Conservation (phyloP, 2,329 filamentous ascomycete species). For the Ophiosphaerella herpotricha region DNA sequence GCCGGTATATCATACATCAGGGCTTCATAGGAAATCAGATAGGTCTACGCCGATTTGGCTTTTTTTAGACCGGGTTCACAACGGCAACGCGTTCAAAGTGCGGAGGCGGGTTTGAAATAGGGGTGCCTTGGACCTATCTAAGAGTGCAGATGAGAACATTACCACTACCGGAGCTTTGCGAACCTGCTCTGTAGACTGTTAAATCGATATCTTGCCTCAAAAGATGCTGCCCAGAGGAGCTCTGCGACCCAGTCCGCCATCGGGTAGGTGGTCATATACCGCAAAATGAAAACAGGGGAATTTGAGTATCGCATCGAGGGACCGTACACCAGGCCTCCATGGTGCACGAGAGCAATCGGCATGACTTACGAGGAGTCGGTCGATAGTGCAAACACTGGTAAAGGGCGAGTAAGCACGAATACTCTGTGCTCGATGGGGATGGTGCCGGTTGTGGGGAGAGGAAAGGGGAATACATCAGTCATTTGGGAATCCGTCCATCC, state of each 20-base stretch:
- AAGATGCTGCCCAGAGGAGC: constrained; percentile 24
- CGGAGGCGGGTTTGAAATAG: constrained; percentile 24
- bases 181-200: constrained; percentile 20
- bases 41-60: no score
- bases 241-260: constrained; percentile 29
- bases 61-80: no score
- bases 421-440: constrained; percentile 29
- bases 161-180: constrained; percentile 22
- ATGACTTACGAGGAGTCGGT: constrained; percentile 32
- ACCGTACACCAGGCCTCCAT: constrained; percentile 31
- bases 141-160: constrained; percentile 33
- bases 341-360: constrained; percentile 24
- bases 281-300: constrained; percentile 41
- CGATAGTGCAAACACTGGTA: constrained; percentile 19
- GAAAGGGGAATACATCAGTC: constrained; percentile 48
- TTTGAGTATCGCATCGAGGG: constrained; percentile 41
- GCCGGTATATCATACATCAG: neutral
- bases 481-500: constrained; percentile 46
- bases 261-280: constrained; percentile 30
- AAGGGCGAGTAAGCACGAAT: constrained; percentile 20
- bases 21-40: no score
- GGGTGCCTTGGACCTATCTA: constrained; percentile 36
- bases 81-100: neutral
- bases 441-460: constrained; percentile 31
- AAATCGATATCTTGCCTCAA: constrained; percentile 27